Evolutionary conservation across 1,284 basidiomycete species (phyloP).

Genomic region (Lignosus rhinocerotis): DNA sequence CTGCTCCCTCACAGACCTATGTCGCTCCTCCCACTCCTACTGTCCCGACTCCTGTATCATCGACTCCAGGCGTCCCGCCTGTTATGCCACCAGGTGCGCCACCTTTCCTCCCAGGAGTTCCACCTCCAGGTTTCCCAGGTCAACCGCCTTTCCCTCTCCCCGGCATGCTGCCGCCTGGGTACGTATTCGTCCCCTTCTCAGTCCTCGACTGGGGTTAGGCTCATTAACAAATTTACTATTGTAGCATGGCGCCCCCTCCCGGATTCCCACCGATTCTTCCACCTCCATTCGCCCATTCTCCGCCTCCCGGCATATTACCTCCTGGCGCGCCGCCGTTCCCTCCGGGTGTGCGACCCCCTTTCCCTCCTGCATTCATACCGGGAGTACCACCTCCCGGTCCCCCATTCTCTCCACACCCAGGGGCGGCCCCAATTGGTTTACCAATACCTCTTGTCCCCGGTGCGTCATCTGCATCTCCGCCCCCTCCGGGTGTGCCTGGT

Average conservation of each 20-base stretch:
- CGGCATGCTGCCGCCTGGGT: conserved; percentile 46
- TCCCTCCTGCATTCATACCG: conserved; percentile 37
- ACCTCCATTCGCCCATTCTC: conserved; percentile 37
- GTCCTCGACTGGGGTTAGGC: neutral
- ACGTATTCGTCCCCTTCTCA: conserved; percentile 25
- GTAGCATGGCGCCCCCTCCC: conserved; percentile 15
- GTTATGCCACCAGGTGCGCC: conserved; percentile 39
- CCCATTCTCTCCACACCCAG: conserved; percentile 25
- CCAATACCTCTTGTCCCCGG: conserved; percentile 24
- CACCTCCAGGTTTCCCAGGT: conserved; percentile 43
- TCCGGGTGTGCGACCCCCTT: conserved; percentile 42
- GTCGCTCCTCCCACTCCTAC: conserved; percentile 51
- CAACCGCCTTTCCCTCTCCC: conserved; percentile 36
- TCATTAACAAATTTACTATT: neutral
- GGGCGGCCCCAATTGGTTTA: conserved; percentile 18
- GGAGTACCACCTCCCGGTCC: conserved; percentile 28
- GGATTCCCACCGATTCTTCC: conserved; percentile 36
- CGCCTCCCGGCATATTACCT: conserved; percentile 38
- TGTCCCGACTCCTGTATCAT: conserved; percentile 31
- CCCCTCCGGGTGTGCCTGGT: conserved; percentile 14
- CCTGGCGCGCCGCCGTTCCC: conserved; percentile 37
- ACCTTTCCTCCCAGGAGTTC: conserved; percentile 40
- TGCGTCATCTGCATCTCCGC: conserved; percentile 23
- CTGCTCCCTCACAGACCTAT: conserved; percentile 69
- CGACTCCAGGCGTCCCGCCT: conserved; percentile 39